Evolutionary conservation across 352 stramenopile species (phyloP), one percentile per base, ranked within the genome.

Genomic region (Pythium sukuiense): DNA sequence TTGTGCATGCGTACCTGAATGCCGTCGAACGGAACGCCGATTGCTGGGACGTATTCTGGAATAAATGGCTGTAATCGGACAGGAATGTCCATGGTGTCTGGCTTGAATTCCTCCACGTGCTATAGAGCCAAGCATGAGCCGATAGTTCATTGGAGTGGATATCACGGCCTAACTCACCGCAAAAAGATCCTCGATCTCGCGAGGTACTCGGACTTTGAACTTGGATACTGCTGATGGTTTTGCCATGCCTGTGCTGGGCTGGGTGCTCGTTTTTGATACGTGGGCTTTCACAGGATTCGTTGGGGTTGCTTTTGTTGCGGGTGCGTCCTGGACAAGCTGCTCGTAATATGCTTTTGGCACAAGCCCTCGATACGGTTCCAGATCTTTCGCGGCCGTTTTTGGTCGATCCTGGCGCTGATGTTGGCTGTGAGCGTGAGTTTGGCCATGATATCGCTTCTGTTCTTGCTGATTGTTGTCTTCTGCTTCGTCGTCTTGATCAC

Each of bases 1-100:
- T 14, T 18, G 26, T n/a, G 13, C 43, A 26, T 45, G 6, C 52
- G 14, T 56, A 91, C 80, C 73, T 88, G 73, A n/a, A 90, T 84
- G 32, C 80, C 83, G 41, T 92, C 83, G 53, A 89, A 93, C 0
- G 85, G 85, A 0, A 85, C 27, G 3, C 85, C 85, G 8, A 90
- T 80, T 0, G 71, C 61, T 4, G 96, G 96, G 20, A 98, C 92
- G 63, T 93, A 98, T 26, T 97, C 88, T 0, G 96, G 96, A 12
- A 98, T 77, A 59, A 98, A 99, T 20, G 89, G 94, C 70, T 98
- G 90, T 7, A 98, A 72, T 41, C 77, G 75, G n/a, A 89, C 97
- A 32, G 90, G 80, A 39, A 99, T 84, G 6, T 98, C 92, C 7
- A 96, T 65, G 5, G 93, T 79, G 52, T 98, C 89, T 3, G 94